Evolutionary conservation across 139 green algal species (phyloP).

Genomic region (Edaphochlamys debaryana): DNA sequence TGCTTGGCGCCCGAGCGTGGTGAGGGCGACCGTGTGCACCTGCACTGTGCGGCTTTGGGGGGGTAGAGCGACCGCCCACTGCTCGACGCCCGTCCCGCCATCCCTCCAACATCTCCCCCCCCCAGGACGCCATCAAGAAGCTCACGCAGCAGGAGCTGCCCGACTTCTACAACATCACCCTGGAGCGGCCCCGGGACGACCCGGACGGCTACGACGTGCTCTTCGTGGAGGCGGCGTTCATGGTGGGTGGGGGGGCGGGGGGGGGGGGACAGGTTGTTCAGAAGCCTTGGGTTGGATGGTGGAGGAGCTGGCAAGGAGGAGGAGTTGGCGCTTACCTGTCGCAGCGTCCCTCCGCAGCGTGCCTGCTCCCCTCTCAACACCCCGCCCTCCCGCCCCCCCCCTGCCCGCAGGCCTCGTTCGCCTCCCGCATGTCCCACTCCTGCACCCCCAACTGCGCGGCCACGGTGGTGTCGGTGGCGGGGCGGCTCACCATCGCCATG

Average conservation of each 20-base stretch:
- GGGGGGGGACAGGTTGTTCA: not conserved
- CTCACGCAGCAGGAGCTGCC: constrained; percentile 66
- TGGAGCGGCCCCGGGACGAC: constrained; percentile 83
- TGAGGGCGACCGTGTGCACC: too few species aligned
- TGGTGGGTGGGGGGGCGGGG: constrained; percentile 44
- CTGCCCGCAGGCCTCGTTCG: constrained; percentile 84
- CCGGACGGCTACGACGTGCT: constrained; percentile 85
- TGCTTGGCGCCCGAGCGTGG: too few species aligned
- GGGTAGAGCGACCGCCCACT: not conserved
- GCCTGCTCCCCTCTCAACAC: not conserved
- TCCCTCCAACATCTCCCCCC: not conserved
- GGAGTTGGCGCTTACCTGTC: not conserved
- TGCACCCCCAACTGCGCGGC: constrained; percentile 95
- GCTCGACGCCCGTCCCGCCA: not conserved
- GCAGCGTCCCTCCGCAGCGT: not conserved
- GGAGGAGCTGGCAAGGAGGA: not conserved
- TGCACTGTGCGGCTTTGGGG: too few species aligned
- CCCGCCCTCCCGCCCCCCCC: not conserved
- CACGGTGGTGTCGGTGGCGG: constrained; percentile 75
- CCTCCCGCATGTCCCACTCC: constrained; percentile 90
- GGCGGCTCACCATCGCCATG: constrained; percentile 88
- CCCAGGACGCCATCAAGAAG: constrained; percentile 64
- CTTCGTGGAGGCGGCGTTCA: constrained; percentile 93
- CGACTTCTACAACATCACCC: constrained; percentile 96
- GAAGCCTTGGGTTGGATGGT: not conserved